Conservation (phyloP, 441 rosid species). For the Aleurites moluccanus region DNA sequence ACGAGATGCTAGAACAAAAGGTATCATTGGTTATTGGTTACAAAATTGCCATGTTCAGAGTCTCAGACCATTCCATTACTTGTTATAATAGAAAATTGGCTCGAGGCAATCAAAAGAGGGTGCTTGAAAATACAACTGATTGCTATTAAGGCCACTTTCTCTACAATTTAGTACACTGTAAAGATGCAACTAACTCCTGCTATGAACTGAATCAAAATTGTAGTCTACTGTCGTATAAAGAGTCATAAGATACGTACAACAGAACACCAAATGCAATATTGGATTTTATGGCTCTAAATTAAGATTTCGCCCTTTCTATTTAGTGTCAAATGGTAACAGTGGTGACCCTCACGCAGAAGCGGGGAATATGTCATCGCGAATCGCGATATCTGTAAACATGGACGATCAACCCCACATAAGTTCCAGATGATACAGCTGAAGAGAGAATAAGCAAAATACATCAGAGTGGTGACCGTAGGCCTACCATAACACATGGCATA, state of each 20-base stretch:
- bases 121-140: background rate
- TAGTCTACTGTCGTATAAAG: background rate
- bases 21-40: background rate
- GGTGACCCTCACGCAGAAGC: slow-evolving; percentile 5
- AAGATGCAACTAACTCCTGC: background rate
- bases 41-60: background rate
- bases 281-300: background rate
- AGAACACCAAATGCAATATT: background rate
- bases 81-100: background rate
- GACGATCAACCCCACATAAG: background rate
- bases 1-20: background rate
- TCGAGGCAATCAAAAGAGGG: background rate
- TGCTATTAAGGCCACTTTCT: background rate
- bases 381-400: slow-evolving; percentile 13
- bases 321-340: background rate
- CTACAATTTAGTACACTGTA: background rate
- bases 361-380: no score
- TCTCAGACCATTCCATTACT: background rate
- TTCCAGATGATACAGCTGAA: background rate
- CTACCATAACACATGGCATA: background rate
- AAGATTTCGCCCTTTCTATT: background rate
- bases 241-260: background rate
- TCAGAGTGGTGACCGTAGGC: no score
- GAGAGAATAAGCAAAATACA: background rate
- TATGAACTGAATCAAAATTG: background rate